Evolutionary conservation across 108 stramenopile genomes (phyloP), one percentile per base, ranked within the genome.

Genomic region (Mediolabrus comicus): DNA sequence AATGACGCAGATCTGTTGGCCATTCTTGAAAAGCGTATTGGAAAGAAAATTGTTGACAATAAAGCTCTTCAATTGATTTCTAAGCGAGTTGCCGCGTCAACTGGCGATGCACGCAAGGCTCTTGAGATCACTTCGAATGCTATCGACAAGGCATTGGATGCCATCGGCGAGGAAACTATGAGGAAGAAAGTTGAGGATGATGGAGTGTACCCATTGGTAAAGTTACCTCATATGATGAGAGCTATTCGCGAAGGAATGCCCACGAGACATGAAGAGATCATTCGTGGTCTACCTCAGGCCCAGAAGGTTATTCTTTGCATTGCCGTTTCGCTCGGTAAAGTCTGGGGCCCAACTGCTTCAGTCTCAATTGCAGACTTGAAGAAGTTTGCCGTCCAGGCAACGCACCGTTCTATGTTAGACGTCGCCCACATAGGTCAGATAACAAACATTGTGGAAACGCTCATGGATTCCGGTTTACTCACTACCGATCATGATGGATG

Each of bases 41-140:
- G 89, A 8, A 63, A 53, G 16, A 65, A 62, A 1, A 72, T 90
- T 32, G 79, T 93, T 3, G 79, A 87, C 54, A 35, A 59, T 2
- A 83, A 85, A 49, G 89, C 86, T 1, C 62, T 89, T 31, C 52
- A 82, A 33, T 77, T 87, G 33, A 61, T 87, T 12, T 61, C 89
- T 2, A 74, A 72, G 30, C 86, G 79, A 55, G 81, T 89, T 12
- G 80, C 84, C 30, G 61, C 72, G 1, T 62, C 68, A 6, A 80
- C 74, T 56, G 92, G 89, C 0, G 92, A 93, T 73, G 89, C 87
- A 25, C 80, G 92, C 9, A 53, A 62, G 51, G 81, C 80, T 17
- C 46, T 93, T 27, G 87, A 84, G 27, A 51, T 86, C 25, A 74
- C 83, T 16, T 67, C 69, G 9, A 57, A 67, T 62, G 83, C 87